Base-by-base conservation (phyloP, 495 filamentous ascomycete genomes). In the Neurospora pannonica region DNA sequence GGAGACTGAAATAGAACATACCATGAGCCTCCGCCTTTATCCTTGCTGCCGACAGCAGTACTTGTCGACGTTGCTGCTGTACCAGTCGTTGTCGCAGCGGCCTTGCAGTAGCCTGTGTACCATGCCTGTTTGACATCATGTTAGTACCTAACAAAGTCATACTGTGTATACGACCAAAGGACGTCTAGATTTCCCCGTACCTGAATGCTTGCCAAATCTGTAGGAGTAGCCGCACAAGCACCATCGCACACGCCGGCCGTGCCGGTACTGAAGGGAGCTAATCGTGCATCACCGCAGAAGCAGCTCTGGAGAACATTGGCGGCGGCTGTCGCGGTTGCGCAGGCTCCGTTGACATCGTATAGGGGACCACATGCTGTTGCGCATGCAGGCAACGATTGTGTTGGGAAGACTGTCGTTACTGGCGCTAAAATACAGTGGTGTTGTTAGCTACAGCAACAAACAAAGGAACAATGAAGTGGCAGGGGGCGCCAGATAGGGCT, bases 301-400 rank as follows among this genome's bases (percentile, higher is more conserved):
- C 87, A 89, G 31, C 73, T 77, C 13, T 80, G 78, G 76, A 84
- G 83, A 31, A 74, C 76, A 69, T 19, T 72, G 38, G 78, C 72
- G 54, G 77, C 79, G 70, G 75, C 77, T 3, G 71, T 69, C 9
- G 82, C 75, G 4, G 77, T 79, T 0, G 78, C 79, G 76, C 87
- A 89, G 71, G 80, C 84, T 75, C 87, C 87, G 76, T 89, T 88
- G 13, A 84, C 87, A 77, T 88, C 87, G 77, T 83, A 88, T 42
- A 89, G 83, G 2, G 78, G 74, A 24, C 86, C 86, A 75, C 87
- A 89, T 21, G 75, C 38, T 2, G 77, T 76, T 4, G 82, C 85
- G 73, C 87, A 89, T 1, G 86, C 75, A 48, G 86, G 86, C 67
- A 89, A 78, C 31, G 78, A 74, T 36, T 76, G 78, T 73, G 85